phyloP scores from a whole-genome alignment of 768 basidiomycete genomes.

The Lactifluus echinatus region DNA sequence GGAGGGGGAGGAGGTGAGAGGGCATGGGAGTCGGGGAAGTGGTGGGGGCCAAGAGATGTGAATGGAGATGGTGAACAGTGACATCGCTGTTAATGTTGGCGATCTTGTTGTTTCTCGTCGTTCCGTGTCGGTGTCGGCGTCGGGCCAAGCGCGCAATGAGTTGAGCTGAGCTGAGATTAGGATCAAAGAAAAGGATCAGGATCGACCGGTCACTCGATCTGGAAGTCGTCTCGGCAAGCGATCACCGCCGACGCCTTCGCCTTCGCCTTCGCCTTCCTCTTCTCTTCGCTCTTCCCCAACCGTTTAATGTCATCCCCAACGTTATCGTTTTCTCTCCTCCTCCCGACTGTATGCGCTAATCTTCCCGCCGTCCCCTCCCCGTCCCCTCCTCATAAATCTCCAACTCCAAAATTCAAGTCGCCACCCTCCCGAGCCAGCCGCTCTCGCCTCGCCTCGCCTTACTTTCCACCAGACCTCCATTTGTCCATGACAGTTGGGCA shows the following conservation, averaged over 20 bases:
- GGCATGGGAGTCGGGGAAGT: constrained; percentile 4
- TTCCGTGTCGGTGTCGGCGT: neutral
- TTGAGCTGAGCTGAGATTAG: neutral
- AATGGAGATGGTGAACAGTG: constrained; percentile 2
- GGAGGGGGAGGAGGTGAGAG: constrained; percentile 29
- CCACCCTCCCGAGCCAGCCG: constrained; percentile 11
- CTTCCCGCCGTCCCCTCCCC: neutral
- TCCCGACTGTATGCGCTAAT: constrained; percentile 18
- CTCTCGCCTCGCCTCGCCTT: constrained; percentile 14
- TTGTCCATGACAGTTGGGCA: constrained; percentile 8
- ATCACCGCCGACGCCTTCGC: constrained; percentile 3
- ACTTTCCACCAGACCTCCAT: neutral
- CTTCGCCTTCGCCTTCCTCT: neutral
- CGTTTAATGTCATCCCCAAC: neutral
- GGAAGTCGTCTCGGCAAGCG: neutral
- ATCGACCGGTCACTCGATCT: constrained; percentile 3
- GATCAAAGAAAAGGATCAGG: constrained; percentile 14
- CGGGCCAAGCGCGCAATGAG: neutral
- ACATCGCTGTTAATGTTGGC: constrained; percentile 14
- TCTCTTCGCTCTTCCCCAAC: neutral
- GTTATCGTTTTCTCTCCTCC: constrained; percentile 16
- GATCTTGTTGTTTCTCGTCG: neutral
- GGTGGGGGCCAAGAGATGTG: constrained; percentile 7
- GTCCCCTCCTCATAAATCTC: constrained; percentile 3
- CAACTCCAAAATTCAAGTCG: constrained; percentile 11